Conservation (phyloP, 1,284 basidiomycete genomes). For the Ganoderma lucidum region DNA sequence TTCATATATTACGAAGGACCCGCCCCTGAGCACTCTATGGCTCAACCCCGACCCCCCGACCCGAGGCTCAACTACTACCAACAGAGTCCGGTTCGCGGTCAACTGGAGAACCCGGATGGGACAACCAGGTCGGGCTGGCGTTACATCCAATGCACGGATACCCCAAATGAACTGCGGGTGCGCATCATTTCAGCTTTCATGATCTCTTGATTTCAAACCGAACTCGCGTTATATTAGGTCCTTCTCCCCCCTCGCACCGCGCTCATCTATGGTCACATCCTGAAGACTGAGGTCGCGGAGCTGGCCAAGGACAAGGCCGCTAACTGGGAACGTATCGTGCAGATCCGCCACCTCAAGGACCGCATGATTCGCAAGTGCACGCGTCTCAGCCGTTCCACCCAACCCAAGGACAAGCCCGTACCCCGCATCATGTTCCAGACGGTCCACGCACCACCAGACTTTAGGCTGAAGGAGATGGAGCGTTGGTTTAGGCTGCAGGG, state of each 20-base stretch:
- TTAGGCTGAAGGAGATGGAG: constrained; percentile 79
- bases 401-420: constrained; percentile 46
- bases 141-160: constrained; percentile 78
- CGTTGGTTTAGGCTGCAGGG: constrained; percentile 66
- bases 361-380: constrained; percentile 81
- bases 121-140: constrained; percentile 66
- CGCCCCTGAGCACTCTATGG: constrained; percentile 30
- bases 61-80: constrained; percentile 61
- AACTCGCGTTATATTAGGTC: constrained; percentile 51
- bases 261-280: constrained; percentile 68
- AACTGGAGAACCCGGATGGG: constrained; percentile 69
- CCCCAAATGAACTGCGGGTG: constrained; percentile 75
- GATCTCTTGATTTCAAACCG: constrained; percentile 1
- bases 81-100: constrained; percentile 72
- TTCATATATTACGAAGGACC: constrained; percentile 1
- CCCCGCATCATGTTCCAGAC: constrained; percentile 61
- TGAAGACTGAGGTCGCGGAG: constrained; percentile 66
- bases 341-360: constrained; percentile 79
- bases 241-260: constrained; percentile 76
- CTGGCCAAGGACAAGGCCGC: constrained; percentile 61
- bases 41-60: constrained; percentile 35
- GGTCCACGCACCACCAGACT: constrained; percentile 71
- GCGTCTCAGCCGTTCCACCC: constrained; percentile 54
- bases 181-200: constrained; percentile 21
- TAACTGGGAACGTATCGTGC: constrained; percentile 70